Percentiles rank a stretch among this genome's conserved stretches.
Conservation (phyloP, 176 grass and related monocot genomes). For the Oryza punctata region DNA sequence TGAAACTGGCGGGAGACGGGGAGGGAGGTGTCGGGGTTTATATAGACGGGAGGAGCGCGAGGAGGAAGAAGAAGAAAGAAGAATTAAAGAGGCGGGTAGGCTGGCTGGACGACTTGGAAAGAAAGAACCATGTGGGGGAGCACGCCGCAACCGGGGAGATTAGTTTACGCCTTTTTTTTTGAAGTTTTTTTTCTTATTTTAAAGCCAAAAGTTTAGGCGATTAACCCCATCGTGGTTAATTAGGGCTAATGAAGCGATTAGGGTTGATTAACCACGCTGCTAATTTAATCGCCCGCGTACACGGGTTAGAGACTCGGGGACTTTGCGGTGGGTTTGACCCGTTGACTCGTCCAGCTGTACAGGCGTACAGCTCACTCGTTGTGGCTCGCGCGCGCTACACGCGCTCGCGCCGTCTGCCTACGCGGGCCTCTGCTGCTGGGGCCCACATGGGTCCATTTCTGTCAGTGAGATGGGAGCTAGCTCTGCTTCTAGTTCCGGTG, state of each 20-base stretch:
- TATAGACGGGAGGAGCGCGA: slow-evolving; percentile 47
- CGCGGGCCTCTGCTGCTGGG: background rate
- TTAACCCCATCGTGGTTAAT: background rate
- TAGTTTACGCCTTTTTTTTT: slow-evolving; percentile 50
- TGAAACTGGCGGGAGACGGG: slow-evolving; percentile 54
- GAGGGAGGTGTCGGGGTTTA: slow-evolving; percentile 43
- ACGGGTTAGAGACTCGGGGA: background rate
- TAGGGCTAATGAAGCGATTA: slow-evolving; percentile 10
- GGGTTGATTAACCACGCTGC: background rate
- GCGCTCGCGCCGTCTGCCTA: background rate
- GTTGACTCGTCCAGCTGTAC: slow-evolving; percentile 5
- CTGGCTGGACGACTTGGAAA: slow-evolving; percentile 28
- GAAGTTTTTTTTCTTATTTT: slow-evolving; percentile 31
- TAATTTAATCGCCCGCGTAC: slow-evolving; percentile 22
- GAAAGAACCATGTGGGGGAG: slow-evolving; percentile 66
- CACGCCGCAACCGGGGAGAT: slow-evolving; percentile 63
- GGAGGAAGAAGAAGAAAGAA: slow-evolving; percentile 12
- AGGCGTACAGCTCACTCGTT: background rate
- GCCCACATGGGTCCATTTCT: background rate
- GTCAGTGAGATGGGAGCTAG: background rate
- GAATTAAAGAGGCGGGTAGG: slow-evolving; percentile 29
- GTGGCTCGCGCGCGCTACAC: background rate
- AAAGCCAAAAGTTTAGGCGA: slow-evolving; percentile 72
- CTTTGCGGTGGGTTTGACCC: slow-evolving; percentile 7
- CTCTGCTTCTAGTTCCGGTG: background rate